These are phyloP conservation scores for Hansenula sp. DNA, from an alignment of 1,139 yeast genomes.

Conservation along the genomic window DNA sequence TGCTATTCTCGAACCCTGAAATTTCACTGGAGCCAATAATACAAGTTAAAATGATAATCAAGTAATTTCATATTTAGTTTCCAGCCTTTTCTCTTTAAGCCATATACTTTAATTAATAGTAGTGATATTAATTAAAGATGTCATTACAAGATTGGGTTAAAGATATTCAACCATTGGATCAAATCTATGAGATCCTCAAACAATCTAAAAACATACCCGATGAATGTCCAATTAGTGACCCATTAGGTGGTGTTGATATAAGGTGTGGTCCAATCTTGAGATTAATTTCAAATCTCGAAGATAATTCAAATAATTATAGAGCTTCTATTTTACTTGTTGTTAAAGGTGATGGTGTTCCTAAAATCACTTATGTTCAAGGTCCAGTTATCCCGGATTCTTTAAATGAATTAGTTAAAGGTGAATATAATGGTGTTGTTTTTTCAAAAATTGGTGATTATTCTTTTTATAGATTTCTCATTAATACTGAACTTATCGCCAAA, in stretches of 20 bases:
- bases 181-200: background rate
- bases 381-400: conserved; percentile 15
- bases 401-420: conserved; percentile 30
- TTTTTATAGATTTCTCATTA: conserved; percentile 62
- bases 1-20: no score
- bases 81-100: no score
- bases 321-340: conserved; percentile 61
- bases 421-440: conserved; percentile 40
- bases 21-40: no score
- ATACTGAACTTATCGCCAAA: conserved; percentile 36
- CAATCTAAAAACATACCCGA: conserved; percentile 7
- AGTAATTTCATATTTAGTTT: no score
- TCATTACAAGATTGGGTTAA: background rate
- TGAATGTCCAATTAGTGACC: conserved; percentile 15
- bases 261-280: conserved; percentile 78
- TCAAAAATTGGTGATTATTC: conserved; percentile 44
- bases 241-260: conserved; percentile 37
- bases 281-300: conserved; percentile 53
- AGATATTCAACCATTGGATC: background rate
- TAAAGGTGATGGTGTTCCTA: conserved; percentile 21
- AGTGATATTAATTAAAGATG: no score
- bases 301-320: conserved; percentile 45
- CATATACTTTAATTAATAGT: no score
- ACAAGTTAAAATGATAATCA: no score
- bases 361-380: conserved; percentile 23